Evolutionary conservation across 192 early-diverging fungal species (phyloP), one percentile per base, ranked within the genome.

Genomic region (Geranomyces variabilis): DNA sequence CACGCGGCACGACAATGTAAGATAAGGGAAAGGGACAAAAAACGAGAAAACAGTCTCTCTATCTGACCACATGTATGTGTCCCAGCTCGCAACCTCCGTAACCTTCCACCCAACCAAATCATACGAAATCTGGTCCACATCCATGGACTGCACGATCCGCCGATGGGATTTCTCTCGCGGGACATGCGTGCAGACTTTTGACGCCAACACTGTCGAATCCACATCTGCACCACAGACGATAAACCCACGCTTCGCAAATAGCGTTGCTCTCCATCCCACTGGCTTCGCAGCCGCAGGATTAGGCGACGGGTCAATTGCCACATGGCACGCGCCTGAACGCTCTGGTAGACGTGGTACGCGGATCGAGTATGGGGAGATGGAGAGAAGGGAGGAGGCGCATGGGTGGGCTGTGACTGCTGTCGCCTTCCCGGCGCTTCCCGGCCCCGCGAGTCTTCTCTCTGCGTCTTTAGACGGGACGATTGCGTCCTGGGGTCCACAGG

Each of bases 241-340:
- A 65, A 75, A 75, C 59, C 73, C 73, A 22, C 73, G 66, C 15
- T 75, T 75, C 44, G 73, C 69, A 15, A 57, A 75, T 24, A 21
- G 21, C 28, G 13, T 75, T 14, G 53, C 21, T 9, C 30, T 75
- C 26, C 44, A 30, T 19, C 45, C 30, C 28, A 48, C 28, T 15
- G 22, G 59, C 2, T 33, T 63, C 7, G n/a, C 59, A 12, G 63
- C 63, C 21, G 73, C 73, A 1, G 73, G 73, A 44, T 34, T 75
- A 5, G 73, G 73, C 44, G 73, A 75, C 43, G 73, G 73, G 10
- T 60, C 65, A 12, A 6, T 75, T 14, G 59, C 57, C 19, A 70
- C 24, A 30, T 31, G 49, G 34, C 19, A 24, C 21, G 46, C 15
- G 69, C 24, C 17, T 8, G 43, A 57, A 69, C 45, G 55, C 17